phyloP scores from a whole-genome alignment of 768 basidiomycete species.

The Lactifluus piperatus region DNA sequence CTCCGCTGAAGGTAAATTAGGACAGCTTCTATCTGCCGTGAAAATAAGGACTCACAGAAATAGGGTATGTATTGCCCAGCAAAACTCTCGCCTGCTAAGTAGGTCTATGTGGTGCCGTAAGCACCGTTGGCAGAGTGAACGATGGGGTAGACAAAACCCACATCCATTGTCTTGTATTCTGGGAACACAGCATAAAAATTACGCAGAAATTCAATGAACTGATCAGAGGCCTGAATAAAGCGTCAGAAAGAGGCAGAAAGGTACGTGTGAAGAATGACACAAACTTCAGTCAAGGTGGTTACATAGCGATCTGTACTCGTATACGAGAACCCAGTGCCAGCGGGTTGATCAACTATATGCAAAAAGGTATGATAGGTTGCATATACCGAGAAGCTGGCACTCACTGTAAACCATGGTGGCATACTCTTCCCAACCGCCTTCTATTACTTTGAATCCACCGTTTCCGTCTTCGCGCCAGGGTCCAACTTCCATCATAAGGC shows the following conservation, averaged over 20 bases:
- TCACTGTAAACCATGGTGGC: constrained; percentile 86
- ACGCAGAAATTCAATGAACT: constrained; percentile 74
- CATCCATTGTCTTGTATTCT: constrained; percentile 74
- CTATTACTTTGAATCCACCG: constrained; percentile 59
- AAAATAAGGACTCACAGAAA: constrained; percentile 49
- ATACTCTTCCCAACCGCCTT: constrained; percentile 98
- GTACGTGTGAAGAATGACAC: constrained; percentile 11
- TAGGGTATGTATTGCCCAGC: constrained; percentile 98
- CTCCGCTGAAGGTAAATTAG: constrained; percentile 44
- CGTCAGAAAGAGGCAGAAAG: neutral
- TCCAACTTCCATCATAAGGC: constrained; percentile 97
- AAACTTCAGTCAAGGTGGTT: constrained; percentile 64
- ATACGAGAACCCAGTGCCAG: constrained; percentile 91
- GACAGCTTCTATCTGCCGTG: neutral
- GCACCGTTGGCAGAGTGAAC: neutral
- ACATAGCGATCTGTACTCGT: constrained; percentile 80
- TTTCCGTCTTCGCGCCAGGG: constrained; percentile 77
- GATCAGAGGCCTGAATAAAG: constrained; percentile 51
- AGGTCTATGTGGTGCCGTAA: constrained; percentile 52
- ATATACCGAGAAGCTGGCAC: constrained; percentile 25
- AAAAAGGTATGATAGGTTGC: neutral
- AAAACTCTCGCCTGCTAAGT: constrained; percentile 91
- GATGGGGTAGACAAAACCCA: constrained; percentile 34
- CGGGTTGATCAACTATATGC: constrained; percentile 86
- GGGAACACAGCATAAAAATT: constrained; percentile 93